Conservation (phyloP, 108 stramenopile species). For the Schizochytrium sp. region DNA sequence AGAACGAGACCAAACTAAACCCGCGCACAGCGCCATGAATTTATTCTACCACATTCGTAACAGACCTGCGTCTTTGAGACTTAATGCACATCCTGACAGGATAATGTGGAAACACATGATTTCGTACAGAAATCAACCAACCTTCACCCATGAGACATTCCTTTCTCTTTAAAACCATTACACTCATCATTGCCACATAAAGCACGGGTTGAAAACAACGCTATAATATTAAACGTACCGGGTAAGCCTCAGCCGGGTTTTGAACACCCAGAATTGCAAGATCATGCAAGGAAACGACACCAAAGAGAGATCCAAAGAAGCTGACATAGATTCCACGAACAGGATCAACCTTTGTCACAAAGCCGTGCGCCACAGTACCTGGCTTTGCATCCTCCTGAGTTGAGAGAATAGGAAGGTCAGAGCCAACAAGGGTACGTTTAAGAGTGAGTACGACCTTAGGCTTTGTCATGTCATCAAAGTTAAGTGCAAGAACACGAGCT, state of each 20-base stretch:
- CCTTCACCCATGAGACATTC: not conserved
- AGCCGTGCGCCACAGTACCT: conserved; percentile 21
- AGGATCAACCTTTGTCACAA: not conserved
- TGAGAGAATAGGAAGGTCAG: not conserved
- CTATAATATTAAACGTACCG: conserved; percentile 48
- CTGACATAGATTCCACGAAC: not conserved
- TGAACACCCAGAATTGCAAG: not conserved
- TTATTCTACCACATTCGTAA: conserved; percentile 51
- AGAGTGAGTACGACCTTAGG: conserved; percentile 53
- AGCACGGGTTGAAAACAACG: not conserved
- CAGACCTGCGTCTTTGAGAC: conserved; percentile 14
- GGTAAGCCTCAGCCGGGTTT: not conserved
- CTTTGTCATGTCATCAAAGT: not conserved
- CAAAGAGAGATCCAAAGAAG: conserved; percentile 1
- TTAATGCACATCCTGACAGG: conserved; percentile 49
- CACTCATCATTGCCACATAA: not conserved
- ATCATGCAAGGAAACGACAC: not conserved
- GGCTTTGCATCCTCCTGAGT: conserved; percentile 29
- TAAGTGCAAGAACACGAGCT: not conserved
- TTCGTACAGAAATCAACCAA: not conserved
- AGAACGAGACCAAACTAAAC: conserved; percentile 24
- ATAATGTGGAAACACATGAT: not conserved
- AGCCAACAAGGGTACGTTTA: not conserved
- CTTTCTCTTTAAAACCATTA: not conserved
- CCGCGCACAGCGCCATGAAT: not conserved